Base-by-base conservation (phyloP, 352 stramenopile genomes). In the Phytophthora citrophthora region DNA sequence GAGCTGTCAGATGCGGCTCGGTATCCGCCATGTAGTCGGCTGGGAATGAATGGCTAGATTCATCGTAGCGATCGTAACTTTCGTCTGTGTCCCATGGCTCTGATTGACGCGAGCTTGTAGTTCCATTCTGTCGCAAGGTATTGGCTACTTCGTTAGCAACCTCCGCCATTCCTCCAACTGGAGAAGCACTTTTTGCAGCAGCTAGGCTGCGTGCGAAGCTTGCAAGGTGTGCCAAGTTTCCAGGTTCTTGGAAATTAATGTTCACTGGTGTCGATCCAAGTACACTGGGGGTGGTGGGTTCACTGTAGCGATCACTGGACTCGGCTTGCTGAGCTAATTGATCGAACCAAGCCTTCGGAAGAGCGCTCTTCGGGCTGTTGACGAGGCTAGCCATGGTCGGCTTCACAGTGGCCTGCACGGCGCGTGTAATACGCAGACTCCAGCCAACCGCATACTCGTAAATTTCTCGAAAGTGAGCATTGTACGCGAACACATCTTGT, bases 141-240 rank as follows among this genome's bases (percentile, higher is more conserved):
- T 90, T 90, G 1, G 83, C 74, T 20, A 93, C 86, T 77, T 94
- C 86, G 44, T 94, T 94, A 23, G 79, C 79, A 43, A 93, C 69
- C 4, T 91, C 70, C 6, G 57, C 49, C 54, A 74, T 65, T 59
- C 47, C 61, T 61, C 46, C 44, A 44, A n/a, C 41, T 49, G 68
- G 55, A 5, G 68, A 71, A 15, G 34, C 45, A 18, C 27, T 68
- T 13, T 76, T 59, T 24, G 61, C 70, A 27, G 65, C 61, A 23
- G 76, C 81, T 36, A 91, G 55, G 38, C 73, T 90, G 13, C 86
- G 81, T 6, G 86, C 86, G 60, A 93, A 90, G 43, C 72, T 80
- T 0, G 84, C 82, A n/a, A 94, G 60, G 38, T 84, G 90, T 38
- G 86, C 79, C 11, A 94, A 68, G 40, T 90, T 87, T 29, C 86